phyloP scores from a whole-genome alignment of 2,329 filamentous ascomycete genomes.

The Verticillium klebahnii region DNA sequence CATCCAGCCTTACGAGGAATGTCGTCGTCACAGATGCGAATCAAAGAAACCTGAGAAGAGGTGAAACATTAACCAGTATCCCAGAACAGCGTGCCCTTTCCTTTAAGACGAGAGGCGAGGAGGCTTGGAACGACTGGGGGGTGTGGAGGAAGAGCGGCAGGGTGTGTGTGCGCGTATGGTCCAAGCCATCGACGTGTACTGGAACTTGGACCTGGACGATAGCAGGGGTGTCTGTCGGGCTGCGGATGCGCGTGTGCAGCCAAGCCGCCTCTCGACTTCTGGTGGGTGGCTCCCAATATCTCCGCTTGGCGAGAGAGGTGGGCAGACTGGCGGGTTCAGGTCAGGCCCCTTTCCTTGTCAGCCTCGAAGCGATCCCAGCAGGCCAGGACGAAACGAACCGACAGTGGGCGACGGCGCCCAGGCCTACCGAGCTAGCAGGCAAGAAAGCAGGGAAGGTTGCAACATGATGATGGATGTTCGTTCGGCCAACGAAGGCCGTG shows the following conservation, averaged over 20 bases:
- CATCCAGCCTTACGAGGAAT: background rate
- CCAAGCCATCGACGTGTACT: background rate
- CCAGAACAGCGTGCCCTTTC: background rate
- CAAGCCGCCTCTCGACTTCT: background rate
- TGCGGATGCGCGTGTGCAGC: background rate
- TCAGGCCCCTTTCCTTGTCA: background rate
- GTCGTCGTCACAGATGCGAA: background rate
- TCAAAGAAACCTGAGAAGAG: background rate
- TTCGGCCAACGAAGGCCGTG: background rate
- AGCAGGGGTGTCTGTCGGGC: background rate
- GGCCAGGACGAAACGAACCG: background rate
- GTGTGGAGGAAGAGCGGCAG: conserved; percentile 12
- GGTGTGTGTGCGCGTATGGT: background rate
- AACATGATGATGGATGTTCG: background rate
- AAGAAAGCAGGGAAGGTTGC: background rate
- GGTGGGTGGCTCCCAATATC: background rate
- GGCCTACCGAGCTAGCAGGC: background rate
- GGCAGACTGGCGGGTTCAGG: background rate
- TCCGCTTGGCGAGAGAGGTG: background rate
- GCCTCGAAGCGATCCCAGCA: background rate
- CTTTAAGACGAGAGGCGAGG: background rate
- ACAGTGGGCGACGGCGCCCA: background rate
- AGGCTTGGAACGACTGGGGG: conserved; percentile 1
- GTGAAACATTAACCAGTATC: background rate
- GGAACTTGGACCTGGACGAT: background rate